phyloP scores from a whole-genome alignment of 2,329 filamentous ascomycete genomes.

The Penicillium hordei region DNA sequence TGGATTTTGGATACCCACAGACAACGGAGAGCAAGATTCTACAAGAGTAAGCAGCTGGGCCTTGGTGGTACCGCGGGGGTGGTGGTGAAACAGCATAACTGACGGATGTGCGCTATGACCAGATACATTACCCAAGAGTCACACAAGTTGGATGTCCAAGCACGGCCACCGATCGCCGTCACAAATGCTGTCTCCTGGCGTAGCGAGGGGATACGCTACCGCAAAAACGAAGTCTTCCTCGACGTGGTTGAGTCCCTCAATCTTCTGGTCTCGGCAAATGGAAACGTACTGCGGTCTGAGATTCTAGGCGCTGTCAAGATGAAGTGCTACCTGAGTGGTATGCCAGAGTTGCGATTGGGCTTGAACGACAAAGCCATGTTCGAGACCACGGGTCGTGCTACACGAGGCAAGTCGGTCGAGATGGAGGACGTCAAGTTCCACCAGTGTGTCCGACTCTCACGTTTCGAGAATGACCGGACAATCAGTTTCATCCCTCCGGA shows the following conservation, averaged over 20 bases:
- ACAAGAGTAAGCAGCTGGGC: slow-evolving; percentile 64
- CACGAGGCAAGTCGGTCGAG: slow-evolving; percentile 93
- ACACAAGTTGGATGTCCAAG: slow-evolving; percentile 96
- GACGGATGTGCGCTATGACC: slow-evolving; percentile 3
- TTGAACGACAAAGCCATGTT: slow-evolving; percentile 99
- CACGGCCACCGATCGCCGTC: slow-evolving; percentile 92
- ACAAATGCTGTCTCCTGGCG: slow-evolving; percentile 98
- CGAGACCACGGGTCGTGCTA: slow-evolving; percentile 91
- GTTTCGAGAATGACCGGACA: slow-evolving; percentile 97
- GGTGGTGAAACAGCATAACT: background rate
- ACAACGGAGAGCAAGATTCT: slow-evolving; percentile 98
- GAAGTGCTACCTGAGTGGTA: slow-evolving; percentile 98
- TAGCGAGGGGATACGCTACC: slow-evolving; percentile 95
- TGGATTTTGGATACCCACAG: slow-evolving; percentile 99
- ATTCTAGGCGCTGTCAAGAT: slow-evolving; percentile 98
- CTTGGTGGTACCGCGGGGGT: background rate
- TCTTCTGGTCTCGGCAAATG: slow-evolving; percentile 87
- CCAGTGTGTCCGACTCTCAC: slow-evolving; percentile 90
- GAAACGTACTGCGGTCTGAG: slow-evolving; percentile 92
- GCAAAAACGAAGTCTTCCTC: slow-evolving; percentile 99
- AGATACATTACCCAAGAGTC: slow-evolving; percentile 97
- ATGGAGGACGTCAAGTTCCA: slow-evolving; percentile 99
- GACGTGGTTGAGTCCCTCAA: slow-evolving; percentile 97
- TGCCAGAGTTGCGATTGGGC: slow-evolving; percentile 92
- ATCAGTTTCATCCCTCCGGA: slow-evolving; percentile 99